Conservation (phyloP, 176 grass and related monocot genomes). For the Zizania latifolia region DNA sequence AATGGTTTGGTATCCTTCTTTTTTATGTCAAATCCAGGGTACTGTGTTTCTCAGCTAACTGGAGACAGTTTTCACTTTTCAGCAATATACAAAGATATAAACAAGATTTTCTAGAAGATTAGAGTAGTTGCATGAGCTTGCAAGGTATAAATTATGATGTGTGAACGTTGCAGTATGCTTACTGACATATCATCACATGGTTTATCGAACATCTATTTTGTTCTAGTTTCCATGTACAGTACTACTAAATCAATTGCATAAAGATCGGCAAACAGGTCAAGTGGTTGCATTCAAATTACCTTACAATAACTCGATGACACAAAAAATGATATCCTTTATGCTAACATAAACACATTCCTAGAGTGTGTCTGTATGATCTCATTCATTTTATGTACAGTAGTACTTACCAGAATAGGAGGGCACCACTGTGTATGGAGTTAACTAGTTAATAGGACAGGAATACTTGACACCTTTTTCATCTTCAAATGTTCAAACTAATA, state of each 20-base stretch:
- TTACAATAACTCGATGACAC: background rate
- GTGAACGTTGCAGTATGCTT: background rate
- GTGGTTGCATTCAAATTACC: background rate
- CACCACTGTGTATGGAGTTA: background rate
- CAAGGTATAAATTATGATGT: background rate
- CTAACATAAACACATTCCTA: background rate
- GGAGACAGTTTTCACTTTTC: conserved; percentile 7
- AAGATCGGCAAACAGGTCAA: background rate
- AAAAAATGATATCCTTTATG: background rate
- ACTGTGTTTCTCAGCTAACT: background rate
- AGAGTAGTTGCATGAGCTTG: background rate
- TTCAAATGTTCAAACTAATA: conserved; percentile 1
- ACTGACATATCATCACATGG: background rate
- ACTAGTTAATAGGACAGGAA: background rate
- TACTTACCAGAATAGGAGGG: too few species aligned
- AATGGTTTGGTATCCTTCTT: background rate
- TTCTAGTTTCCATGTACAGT: background rate
- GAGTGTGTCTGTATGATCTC: background rate
- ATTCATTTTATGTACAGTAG: too few species aligned
- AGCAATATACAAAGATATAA: conserved; percentile 1
- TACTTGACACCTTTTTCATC: background rate
- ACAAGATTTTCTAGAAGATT: background rate
- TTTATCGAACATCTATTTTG: background rate
- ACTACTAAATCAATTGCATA: background rate
- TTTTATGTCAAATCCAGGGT: background rate